These are phyloP conservation scores for Boechera divaricarpa DNA, from an alignment of 345 rosid genomes.

Conservation along the genomic window DNA sequence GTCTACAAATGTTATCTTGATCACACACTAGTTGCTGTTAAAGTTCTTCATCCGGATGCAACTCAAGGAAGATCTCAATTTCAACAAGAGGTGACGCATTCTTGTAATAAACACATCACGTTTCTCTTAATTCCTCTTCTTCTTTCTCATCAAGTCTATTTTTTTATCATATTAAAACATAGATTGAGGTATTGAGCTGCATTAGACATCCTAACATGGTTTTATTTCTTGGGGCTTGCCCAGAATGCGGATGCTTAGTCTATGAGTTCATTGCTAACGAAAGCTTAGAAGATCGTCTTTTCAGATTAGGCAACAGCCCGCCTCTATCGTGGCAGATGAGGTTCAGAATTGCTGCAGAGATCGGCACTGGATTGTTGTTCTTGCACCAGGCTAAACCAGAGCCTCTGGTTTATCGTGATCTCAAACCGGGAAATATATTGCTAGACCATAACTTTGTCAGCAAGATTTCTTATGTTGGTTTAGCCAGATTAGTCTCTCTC, in stretches of 20 bases:
- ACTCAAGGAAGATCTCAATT: constrained; percentile 97
- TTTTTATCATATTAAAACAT: constrained; percentile 16
- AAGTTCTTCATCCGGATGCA: constrained; percentile 90
- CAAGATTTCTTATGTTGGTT: constrained; percentile 91
- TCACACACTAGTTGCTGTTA: constrained; percentile 90
- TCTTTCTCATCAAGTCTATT: background rate
- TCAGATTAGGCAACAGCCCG: constrained; percentile 60
- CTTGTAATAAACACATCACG: background rate
- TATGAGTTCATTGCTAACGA: constrained; percentile 92
- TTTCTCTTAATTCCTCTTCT: background rate
- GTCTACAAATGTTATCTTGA: constrained; percentile 80
- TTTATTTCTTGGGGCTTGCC: constrained; percentile 86
- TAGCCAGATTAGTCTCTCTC: constrained; percentile 91
- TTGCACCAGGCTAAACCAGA: constrained; percentile 93
- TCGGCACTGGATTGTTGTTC: constrained; percentile 76
- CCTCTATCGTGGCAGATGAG: constrained; percentile 81
- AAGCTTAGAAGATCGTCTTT: constrained; percentile 86
- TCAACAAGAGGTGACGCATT: constrained; percentile 71
- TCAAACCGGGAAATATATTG: constrained; percentile 84
- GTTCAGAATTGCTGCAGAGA: constrained; percentile 82
- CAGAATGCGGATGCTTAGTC: constrained; percentile 85
- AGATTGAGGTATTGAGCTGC: constrained; percentile 88
- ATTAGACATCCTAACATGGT: constrained; percentile 96
- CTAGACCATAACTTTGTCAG: constrained; percentile 87
- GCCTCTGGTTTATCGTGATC: constrained; percentile 91